Evolutionary conservation across 106 monocot species (phyloP), one percentile per base, ranked within the genome.

Genomic region (Xerophyta viscosa): DNA sequence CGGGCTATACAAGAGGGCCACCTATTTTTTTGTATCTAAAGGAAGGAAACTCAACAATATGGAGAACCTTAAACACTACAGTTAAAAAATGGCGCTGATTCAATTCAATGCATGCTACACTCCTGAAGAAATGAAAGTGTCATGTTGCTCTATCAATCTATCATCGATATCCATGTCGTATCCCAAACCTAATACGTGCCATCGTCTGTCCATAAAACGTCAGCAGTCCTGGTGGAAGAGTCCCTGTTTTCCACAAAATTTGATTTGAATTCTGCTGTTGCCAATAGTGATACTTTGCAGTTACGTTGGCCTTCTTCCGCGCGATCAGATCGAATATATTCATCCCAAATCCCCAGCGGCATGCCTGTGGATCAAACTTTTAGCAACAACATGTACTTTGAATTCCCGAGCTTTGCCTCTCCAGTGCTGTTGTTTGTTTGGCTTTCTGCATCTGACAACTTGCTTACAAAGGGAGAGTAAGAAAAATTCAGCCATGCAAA

Each of bases 301-400:
- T 85, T n/a, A 56, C 47, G 39, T 85, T 58, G 0, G 52, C 75
- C 42, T 65, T 85, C 62, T 69, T 79, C 85, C 85, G 79, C 49
- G 71, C 75, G 48, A 72, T 66, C 47, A 85, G 61, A 52, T 85
- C 85, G 8, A 85, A 68, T 8, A 85, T 53, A 46, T 85, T 85
- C 67, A 85, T 58, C 37, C 85, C 85, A 41, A 76, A 76, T 21
- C 79, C 75, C 85, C 85, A 85, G 0, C 56, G 75, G 50, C 85
- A 85, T n/a, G 68, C 79, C 41, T 79, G 79, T 19, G 85, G 85
- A 48, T 85, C 79, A 42, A 76, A 79, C 24, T 64, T 72, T 73
- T n/a, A 79, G 51, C 46, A 63, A 39, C 5, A 56, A 20, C 0
- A 11, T 14, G 58, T 31, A 67, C 22, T 62, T 67, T 17, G 44